Evolutionary conservation across 1,284 basidiomycete genomes (phyloP), one percentile per base, ranked within the genome.

Genomic region (Ceratobasidium sp.): DNA sequence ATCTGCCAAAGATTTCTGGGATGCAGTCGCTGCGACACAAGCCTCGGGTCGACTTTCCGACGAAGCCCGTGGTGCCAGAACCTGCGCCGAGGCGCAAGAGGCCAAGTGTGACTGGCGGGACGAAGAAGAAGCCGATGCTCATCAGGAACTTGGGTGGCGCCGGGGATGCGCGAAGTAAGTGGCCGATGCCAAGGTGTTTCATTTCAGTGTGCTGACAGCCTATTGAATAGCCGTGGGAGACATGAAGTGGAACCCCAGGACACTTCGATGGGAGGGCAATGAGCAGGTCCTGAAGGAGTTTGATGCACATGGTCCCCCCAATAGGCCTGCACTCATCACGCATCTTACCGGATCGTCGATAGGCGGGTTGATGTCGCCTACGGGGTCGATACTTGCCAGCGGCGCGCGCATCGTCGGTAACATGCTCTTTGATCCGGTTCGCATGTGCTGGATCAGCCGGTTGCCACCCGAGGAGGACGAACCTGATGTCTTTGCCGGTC

Each of bases 251-350:
- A 98, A 98, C 79, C 93, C 94, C 25, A 82, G 81, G 38, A 88
- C 87, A 7, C 84, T 93, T 27, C 89, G 92, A 25, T 98, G 96
- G 96, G 96, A 98, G 82, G 96, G 96, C 69, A 98, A 98, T 78
- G 96, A 98, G 74, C 87, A 89, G 68, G 87, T 87, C 12, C 84
- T 98, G 45, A 87, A 91, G 70, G 94, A 94, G 70, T 98, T 98
- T 78, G 96, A 98, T 74, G 85, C 87, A 32, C 88, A 86, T 4
- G 84, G 92, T 50, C 86, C 89, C 57, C 89, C 89, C 8, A 95
- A 94, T 17, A 88, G 96, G n/a, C 96, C 96, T 1, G 96, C 96
- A 7, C 86, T 98, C 64, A 98, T 98, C 76, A 93, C 94, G 0
- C 94, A 95, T 74, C 84, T 93, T 68, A 92, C 91, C 10, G 90